phyloP scores from a whole-genome alignment of 192 early-diverging fungal genomes.

The Umbelopsis ramanniana region DNA sequence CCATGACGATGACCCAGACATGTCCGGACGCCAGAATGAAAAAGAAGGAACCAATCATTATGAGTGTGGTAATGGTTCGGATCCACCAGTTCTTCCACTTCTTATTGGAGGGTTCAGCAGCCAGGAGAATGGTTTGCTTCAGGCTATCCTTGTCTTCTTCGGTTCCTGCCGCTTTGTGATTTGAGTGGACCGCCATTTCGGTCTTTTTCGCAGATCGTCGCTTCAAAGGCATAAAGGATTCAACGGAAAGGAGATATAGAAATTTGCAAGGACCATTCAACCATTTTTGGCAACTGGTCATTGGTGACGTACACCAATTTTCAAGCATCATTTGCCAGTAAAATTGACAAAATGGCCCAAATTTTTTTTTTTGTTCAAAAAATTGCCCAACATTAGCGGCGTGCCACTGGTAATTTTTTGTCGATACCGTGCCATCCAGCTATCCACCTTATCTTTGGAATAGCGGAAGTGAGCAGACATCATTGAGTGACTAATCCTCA shows the following conservation, averaged over 20 bases:
- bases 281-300: not conserved
- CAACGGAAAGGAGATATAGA: not conserved
- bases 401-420: no score
- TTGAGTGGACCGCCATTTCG: not conserved
- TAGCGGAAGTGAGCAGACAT: no score
- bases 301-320: not conserved
- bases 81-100: constrained; percentile 86
- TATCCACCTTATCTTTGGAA: no score
- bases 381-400: no score
- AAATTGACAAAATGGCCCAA: no score
- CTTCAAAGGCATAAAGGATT: constrained; percentile 14
- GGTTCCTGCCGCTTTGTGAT: not conserved
- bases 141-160: not conserved
- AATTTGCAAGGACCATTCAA: not conserved
- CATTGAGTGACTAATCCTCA: no score
- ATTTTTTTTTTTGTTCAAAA: no score
- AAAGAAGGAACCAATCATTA: constrained; percentile 90
- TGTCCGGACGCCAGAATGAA: constrained; percentile 77
- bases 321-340: no score
- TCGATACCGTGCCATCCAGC: no score
- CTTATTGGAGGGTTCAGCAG: constrained; percentile 45
- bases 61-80: constrained; percentile 81
- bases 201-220: constrained; percentile 17
- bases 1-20: constrained; percentile 83
- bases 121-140: constrained; percentile 43